Base-by-base conservation (phyloP, 306 rosid species). In the Cucumis hystrix region DNA sequence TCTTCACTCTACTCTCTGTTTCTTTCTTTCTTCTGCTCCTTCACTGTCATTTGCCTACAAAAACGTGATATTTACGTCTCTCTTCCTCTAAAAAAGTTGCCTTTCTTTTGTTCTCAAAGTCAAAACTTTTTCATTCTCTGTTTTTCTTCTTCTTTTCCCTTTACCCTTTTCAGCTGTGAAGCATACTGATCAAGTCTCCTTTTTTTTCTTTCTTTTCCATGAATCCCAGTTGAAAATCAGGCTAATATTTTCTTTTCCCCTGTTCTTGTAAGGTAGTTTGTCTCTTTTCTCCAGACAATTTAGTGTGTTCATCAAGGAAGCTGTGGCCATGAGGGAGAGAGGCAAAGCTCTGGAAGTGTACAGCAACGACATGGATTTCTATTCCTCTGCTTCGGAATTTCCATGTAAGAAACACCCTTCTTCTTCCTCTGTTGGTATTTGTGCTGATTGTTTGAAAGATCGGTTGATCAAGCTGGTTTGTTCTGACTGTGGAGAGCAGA, bases 401-500 rank as follows among this genome's bases (percentile, higher is more conserved):
- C 89, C 87, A 10, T 96, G 99, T 73, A 86, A 80, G 82, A 91
- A 82, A 70, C 99, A 96, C 74, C 98, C 98, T 10, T 86, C 97
- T 80, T 88, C 96, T 21, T 87, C 96, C 5, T 83, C 97, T 1
- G 89, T 80, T n/a, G 99, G 99, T 5, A 87, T 96, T 2, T 96
- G 99, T 68, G 93, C 98, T 71, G 80, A 85, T 14, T 96, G 99
- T 81, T 88, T 96, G 21, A 91, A 92, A 76, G 99, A 96, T 11
- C 94, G 99, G 10, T 77, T 96, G 66, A 84, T 91, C 54, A 84
- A 84, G 78, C 90, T 96, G 17, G 98, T 89, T 2, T 96, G 99
- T 72, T 92, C 99, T 4, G 98, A 96, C 63, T 96, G 99, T n/a
- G 99, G 99, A 1, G 99, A 96, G 82, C 99, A 96, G 81, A 85